phyloP scores from a whole-genome alignment of 495 filamentous ascomycete species.

The Cladorrhinum samala region DNA sequence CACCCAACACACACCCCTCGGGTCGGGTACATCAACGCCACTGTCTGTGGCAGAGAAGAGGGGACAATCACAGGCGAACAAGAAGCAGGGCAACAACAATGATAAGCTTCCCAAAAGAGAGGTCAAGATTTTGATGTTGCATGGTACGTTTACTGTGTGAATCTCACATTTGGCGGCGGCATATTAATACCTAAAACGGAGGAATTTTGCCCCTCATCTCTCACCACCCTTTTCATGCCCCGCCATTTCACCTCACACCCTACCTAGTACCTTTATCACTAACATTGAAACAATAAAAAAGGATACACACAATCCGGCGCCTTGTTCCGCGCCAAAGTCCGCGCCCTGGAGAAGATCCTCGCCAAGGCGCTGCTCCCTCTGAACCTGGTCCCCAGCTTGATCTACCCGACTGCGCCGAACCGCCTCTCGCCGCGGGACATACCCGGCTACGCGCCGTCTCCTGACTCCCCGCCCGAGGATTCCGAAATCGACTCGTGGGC shows the following conservation, averaged over 20 bases:
- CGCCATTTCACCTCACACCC: neutral
- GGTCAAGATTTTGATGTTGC: conserved; percentile 53
- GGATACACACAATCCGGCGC: conserved; percentile 89
- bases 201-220: neutral
- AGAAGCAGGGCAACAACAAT: neutral
- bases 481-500: conserved; percentile 58
- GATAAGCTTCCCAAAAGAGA: conserved; percentile 29
- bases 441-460: conserved; percentile 52
- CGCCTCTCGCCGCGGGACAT: conserved; percentile 61
- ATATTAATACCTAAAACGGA: neutral
- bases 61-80: neutral
- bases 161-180: neutral
- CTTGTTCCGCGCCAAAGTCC: conserved; percentile 83
- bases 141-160: conserved; percentile 33
- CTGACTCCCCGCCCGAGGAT: conserved; percentile 23
- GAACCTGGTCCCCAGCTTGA: conserved; percentile 49
- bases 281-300: conserved; percentile 15
- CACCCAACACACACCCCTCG: neutral
- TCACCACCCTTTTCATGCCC: neutral
- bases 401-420: conserved; percentile 58
- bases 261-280: neutral
- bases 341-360: conserved; percentile 75
- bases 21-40: conserved; percentile 1
- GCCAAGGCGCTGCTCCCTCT: conserved; percentile 60
- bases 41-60: neutral